Base-by-base conservation (phyloP, 768 basidiomycete species). In the Trametes elegans region DNA sequence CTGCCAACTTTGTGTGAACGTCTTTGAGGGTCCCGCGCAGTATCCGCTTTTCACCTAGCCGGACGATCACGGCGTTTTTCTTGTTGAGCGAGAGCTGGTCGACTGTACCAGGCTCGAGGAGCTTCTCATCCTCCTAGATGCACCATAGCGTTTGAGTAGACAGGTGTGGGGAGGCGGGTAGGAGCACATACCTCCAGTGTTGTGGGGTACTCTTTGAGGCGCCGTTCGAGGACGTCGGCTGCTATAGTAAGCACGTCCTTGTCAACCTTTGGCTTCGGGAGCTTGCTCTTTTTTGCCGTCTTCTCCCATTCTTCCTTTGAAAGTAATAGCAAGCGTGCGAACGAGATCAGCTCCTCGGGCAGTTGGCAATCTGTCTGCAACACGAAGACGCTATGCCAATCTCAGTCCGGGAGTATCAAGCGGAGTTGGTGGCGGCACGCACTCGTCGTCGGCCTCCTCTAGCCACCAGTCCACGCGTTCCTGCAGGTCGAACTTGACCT, bases 391-490 rank as follows among this genome's bases (percentile, higher is more conserved):
- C 85, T 87, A 52, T 14, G 62, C 3, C 43, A 54, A 56, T 34
- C 35, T 23, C 34, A 24, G 32, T 34, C 49, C 14, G 35, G 11
- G 21, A 50, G 6, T 3, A 26, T 36, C 34, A n/a, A 47, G 26
- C 23, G 32, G 43, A 24, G 36, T 41, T 34, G 28, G 35, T n/a
- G n/a, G 45, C 35, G 52, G 24, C 10, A 74, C 85, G 60, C 65
- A 94, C 93, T 97, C 94, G 60, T 96, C 93, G 18, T 88, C 88
- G 3, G 87, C 90, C 65, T 87, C 81, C 59, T 97, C 93, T 11
- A 98, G 73, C 90, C 94, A 94, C 85, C 90, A 97, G 57, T 98
- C 91, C 8, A 97, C 86, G 34, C 92, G 79, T 61, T 84, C 83
- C 59, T 78, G 73, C 31, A 71, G 64, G 13, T 66, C 57, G 8